Base-by-base conservation (phyloP, 2,329 filamentous ascomycete species). In the Alternaria metachromatica region DNA sequence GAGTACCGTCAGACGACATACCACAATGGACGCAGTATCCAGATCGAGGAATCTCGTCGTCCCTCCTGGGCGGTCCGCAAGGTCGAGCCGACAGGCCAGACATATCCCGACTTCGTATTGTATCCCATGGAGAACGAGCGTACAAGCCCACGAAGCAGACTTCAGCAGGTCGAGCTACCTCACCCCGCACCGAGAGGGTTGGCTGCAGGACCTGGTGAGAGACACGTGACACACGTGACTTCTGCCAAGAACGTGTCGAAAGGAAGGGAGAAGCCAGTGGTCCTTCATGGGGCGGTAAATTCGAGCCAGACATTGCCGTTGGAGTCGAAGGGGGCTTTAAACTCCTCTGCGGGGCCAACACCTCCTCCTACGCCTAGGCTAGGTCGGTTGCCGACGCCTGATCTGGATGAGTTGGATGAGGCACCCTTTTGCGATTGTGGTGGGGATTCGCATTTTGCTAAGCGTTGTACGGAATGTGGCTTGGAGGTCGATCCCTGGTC, bases 361-460 rank as follows among this genome's bases (percentile, higher is more conserved):
- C 71, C 75, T 33, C 79, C 79, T 8, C 67, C 71, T 13, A 76
- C 76, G n/a, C 78, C 79, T 23, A 73, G 68, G 44, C 56, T 75
- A 28, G 56, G 50, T 18, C 70, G 78, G n/a, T 60, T 80, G 41
- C 53, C 74, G 20, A 77, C 78, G 21, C 79, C 78, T 51, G 78
- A 80, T 5, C 54, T 81, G 11, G 60, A 69, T 4, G 71, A 75
- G 8, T 23, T 78, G 11, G 72, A 72, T 3, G 72, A 71, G 18
- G 53, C 55, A 5, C 61, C 66, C 3, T 81, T 81, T 48, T 81
- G 79, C 58, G 61, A 72, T 54, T 81, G 79, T 53, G 76, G 73
- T 58, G 44, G 56, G 2, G 60, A 58, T 21, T 33, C 54, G 18
- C 56, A 62, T 46, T 18, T 65, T 8, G 20, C 65, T 12, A 72